A percentile compares a stretch with the other conserved stretches of the same genome.
phyloP scores from a whole-genome alignment of 192 early-diverging fungal species.

The Chytriomyces sp. region DNA sequence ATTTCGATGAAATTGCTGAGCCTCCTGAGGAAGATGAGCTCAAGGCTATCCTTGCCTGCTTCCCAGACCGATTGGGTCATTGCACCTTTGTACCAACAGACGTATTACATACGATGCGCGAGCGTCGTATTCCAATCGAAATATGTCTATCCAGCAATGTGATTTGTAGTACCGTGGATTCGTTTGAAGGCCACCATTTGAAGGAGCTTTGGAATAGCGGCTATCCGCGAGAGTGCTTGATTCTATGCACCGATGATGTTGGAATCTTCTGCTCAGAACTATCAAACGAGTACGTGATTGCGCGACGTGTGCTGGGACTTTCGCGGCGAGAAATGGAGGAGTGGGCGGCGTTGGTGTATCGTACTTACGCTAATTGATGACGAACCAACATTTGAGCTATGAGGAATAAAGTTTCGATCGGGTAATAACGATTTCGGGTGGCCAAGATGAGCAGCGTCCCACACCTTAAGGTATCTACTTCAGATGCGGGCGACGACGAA shows the following conservation, averaged over 20 bases:
- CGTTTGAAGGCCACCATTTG: conserved; percentile 19
- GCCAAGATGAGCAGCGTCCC: too few species aligned
- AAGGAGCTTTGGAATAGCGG: conserved; percentile 6
- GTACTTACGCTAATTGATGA: neutral
- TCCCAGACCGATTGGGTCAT: conserved; percentile 25
- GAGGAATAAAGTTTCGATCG: too few species aligned
- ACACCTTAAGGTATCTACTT: too few species aligned
- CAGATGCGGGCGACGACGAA: too few species aligned
- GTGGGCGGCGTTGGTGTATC: neutral
- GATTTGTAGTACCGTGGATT: conserved; percentile 2
- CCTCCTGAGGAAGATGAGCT: conserved; percentile 19
- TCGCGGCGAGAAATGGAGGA: conserved; percentile 16
- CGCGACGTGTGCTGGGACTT: conserved; percentile 3
- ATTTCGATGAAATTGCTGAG: conserved; percentile 13
- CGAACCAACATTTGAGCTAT: too few species aligned
- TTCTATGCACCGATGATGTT: conserved; percentile 21
- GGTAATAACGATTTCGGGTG: too few species aligned
- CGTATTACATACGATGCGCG: neutral
- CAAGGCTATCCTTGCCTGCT: conserved; percentile 7
- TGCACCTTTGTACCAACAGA: conserved; percentile 19
- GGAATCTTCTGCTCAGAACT: conserved; percentile 20
- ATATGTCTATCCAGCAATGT: conserved; percentile 30
- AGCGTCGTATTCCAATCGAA: conserved; percentile 12
- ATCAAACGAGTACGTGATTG: conserved; percentile 27
- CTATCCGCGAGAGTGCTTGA: neutral